phyloP scores from a whole-genome alignment of 202 grass and related monocot species.

The Schoenoplectus triqueter region DNA sequence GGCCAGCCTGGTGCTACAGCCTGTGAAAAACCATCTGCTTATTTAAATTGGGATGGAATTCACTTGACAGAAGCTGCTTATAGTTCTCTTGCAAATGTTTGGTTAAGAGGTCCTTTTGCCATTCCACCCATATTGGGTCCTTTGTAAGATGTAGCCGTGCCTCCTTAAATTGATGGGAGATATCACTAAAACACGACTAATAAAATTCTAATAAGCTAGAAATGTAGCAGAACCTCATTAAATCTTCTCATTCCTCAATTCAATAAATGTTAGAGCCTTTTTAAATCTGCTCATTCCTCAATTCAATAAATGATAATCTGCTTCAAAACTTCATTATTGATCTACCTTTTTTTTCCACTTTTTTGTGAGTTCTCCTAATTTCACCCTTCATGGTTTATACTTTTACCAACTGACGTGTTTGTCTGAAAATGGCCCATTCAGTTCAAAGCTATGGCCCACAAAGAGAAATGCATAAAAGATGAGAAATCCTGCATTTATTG shows the following conservation, averaged over 20 bases:
- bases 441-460: background rate
- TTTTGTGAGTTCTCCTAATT: background rate
- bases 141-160: background rate
- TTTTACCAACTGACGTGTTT: background rate
- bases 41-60: conserved; percentile 60
- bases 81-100: conserved; percentile 51
- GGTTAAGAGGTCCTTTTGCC: conserved; percentile 60
- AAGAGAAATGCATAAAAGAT: no score
- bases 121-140: conserved; percentile 48
- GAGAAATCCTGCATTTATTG: no score
- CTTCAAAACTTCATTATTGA: background rate
- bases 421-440: background rate
- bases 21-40: conserved; percentile 45
- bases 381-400: background rate
- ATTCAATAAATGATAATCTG: background rate
- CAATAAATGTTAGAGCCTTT: no score
- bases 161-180: background rate
- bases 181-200: background rate
- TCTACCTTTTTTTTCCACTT: background rate
- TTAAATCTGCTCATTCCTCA: background rate
- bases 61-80: conserved; percentile 62
- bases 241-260: background rate
- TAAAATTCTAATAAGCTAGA: background rate
- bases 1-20: conserved; percentile 39
- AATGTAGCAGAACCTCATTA: background rate